Evolutionary conservation across 2,329 filamentous ascomycete species (phyloP), one percentile per base, ranked within the genome.

Genomic region (Cordyceps militaris): DNA sequence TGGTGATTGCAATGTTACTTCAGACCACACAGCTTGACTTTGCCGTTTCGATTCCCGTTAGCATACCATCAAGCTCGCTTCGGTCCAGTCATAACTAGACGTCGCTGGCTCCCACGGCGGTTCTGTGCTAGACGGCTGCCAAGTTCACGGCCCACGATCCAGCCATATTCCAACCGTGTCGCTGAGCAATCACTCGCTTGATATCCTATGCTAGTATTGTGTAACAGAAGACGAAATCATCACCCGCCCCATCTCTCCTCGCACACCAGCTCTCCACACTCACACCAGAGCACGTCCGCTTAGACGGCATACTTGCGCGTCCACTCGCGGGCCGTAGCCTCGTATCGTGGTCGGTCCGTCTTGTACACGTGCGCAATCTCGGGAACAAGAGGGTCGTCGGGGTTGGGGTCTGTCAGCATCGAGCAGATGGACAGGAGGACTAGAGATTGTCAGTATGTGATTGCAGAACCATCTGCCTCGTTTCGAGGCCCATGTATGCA

Each of bases 291-390:
- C 30, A 52, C 60, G 49, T 56, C 61, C 67, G 42, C 13, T 52
- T 82, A 97, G 76, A 97, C 94, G 71, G 94, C 94, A 74, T 97
- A 97, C 83, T 99, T 99, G 75, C 93, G 86, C 69, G 94, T 99
- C 94, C 94, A 99, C 79, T 99, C 94, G 67, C 93, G 83, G 61
- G 94, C 94, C 59, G 92, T 97, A 65, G 91, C 89, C 79, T 99
- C 94, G 76, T 99, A 99, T 74, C 91, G 84, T 68, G 89, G 85
- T 67, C 91, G 89, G 76, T 99, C 94, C 64, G 93, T 97, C 87
- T 99, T 99, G 89, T 99, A 99, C 72, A 97, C 91, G 73, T 99
- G 94, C 69, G 94, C 94, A 70, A 99, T 99, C 80, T 99, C 94
- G 63, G 94, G 94, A 61, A 99, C 94, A 66, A 99, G 87, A 71